Conservation (phyloP, 2,329 filamentous ascomycete species). For the Aureobasidium subglaciale region DNA sequence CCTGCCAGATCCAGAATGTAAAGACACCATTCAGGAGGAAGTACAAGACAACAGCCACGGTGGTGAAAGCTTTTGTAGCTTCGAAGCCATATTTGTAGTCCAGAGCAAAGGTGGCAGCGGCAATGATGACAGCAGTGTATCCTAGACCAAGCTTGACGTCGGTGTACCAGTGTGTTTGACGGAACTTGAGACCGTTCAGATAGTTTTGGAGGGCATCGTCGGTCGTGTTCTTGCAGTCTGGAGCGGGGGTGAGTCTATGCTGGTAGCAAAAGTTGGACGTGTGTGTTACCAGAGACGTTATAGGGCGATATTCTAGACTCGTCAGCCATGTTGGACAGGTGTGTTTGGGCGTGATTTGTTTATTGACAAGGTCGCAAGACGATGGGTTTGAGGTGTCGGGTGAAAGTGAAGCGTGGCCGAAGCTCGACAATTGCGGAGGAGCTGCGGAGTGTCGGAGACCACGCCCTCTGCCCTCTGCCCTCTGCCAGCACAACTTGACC, state of each 20-base stretch:
- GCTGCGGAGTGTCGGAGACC: not conserved
- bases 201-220: slow-evolving; percentile 94
- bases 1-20: slow-evolving; percentile 75
- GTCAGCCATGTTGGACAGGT: slow-evolving; percentile 15
- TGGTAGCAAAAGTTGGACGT: not conserved
- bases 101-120: slow-evolving; percentile 77
- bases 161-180: slow-evolving; percentile 69
- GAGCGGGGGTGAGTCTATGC: slow-evolving; percentile 9
- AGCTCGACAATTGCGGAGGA: not conserved
- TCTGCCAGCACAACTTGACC: not conserved
- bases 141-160: slow-evolving; percentile 80
- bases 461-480: too few relatives aligned
- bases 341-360: too few relatives aligned
- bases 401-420: slow-evolving; percentile 11
- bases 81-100: slow-evolving; percentile 93
- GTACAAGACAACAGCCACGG: slow-evolving; percentile 72
- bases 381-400: too few relatives aligned
- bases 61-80: slow-evolving; percentile 71
- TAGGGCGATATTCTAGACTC: slow-evolving; percentile 30
- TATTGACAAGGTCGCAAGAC: too few relatives aligned
- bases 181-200: slow-evolving; percentile 75
- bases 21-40: slow-evolving; percentile 69
- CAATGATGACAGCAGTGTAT: slow-evolving; percentile 72
- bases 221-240: slow-evolving; percentile 93
- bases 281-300: slow-evolving; percentile 21